A percentile compares a stretch with the other conserved stretches of the same genome.
phyloP scores from a whole-genome alignment of 1,139 yeast genomes.

The Geotrichum citri-aurantii region DNA sequence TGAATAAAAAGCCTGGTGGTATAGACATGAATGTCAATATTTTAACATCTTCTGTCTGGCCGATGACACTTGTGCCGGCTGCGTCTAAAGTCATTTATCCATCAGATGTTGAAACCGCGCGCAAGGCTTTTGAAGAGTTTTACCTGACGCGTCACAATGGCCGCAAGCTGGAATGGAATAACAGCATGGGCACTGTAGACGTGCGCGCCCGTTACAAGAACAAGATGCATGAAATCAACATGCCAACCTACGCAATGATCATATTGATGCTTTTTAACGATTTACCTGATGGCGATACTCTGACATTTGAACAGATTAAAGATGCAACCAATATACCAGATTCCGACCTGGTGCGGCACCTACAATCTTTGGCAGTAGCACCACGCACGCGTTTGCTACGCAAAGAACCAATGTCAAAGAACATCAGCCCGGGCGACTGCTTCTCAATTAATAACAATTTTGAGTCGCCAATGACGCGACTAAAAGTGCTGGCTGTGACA shows the following conservation, averaged over 20 bases:
- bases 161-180: constrained; percentile 75
- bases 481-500: constrained; percentile 73
- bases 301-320: constrained; percentile 57
- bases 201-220: constrained; percentile 47
- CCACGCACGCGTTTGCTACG: constrained; percentile 68
- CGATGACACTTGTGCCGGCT: constrained; percentile 51
- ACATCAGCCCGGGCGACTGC: constrained; percentile 55
- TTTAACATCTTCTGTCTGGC: constrained; percentile 55
- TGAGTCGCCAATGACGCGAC: constrained; percentile 62
- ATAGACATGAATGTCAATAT: constrained; percentile 47
- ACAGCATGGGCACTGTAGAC: constrained; percentile 72
- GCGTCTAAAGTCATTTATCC: constrained; percentile 54
- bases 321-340: constrained; percentile 68
- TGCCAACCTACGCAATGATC: constrained; percentile 76
- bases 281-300: constrained; percentile 45
- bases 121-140: constrained; percentile 42
- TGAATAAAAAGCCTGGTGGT: constrained; percentile 22
- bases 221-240: constrained; percentile 68
- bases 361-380: constrained; percentile 81
- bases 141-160: constrained; percentile 65
- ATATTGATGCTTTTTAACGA: constrained; percentile 69
- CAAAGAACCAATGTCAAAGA: constrained; percentile 69
- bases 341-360: constrained; percentile 64
- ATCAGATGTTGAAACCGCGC: constrained; percentile 41
- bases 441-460: constrained; percentile 69